A percentile compares a stretch with the other conserved stretches of the same genome.
These are phyloP conservation scores for Talaromyces verruculosus DNA, from an alignment of 2,329 filamentous ascomycete genomes.

Conservation along the genomic window DNA sequence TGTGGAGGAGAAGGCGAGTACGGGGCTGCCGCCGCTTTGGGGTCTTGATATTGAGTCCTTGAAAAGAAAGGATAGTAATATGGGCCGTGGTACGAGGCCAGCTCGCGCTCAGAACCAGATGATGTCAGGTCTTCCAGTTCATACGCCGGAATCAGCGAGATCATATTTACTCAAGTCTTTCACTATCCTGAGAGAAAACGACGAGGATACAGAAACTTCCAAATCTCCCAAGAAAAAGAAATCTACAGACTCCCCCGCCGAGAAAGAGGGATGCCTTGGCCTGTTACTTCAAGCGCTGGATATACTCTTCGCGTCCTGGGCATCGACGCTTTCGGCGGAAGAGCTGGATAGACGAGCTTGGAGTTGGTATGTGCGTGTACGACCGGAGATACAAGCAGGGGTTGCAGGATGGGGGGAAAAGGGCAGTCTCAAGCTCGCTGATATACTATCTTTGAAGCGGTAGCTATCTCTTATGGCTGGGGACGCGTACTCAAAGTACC, in stretches of 20 bases:
- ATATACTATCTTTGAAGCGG: conserved; percentile 55
- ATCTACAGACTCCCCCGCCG: conserved; percentile 54
- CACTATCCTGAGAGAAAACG: conserved; percentile 23
- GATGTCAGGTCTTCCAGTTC: conserved; percentile 63
- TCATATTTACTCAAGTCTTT: conserved; percentile 57
- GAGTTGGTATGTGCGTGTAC: conserved; percentile 75
- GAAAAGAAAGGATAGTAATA: conserved; percentile 45
- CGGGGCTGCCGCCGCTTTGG: conserved; percentile 50
- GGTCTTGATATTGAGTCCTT: conserved; percentile 59
- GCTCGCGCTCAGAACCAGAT: conserved; percentile 22
- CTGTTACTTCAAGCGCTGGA: conserved; percentile 70
- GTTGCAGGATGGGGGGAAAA: conserved; percentile 82
- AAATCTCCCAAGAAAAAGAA: conserved; percentile 43
- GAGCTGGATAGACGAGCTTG: conserved; percentile 77
- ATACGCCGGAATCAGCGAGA: conserved; percentile 68
- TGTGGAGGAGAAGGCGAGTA: not conserved
- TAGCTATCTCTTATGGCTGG: not conserved
- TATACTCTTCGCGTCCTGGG: conserved; percentile 73
- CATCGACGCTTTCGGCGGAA: conserved; percentile 56
- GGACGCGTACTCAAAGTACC: not conserved
- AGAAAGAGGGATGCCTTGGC: conserved; percentile 69
- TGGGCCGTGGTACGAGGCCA: conserved; percentile 22
- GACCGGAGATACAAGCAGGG: conserved; percentile 73
- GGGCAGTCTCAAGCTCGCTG: conserved; percentile 64
- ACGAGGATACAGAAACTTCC: conserved; percentile 21